phyloP scores from a whole-genome alignment of 148 eudicot species.

The Vaccinium darrowii region DNA sequence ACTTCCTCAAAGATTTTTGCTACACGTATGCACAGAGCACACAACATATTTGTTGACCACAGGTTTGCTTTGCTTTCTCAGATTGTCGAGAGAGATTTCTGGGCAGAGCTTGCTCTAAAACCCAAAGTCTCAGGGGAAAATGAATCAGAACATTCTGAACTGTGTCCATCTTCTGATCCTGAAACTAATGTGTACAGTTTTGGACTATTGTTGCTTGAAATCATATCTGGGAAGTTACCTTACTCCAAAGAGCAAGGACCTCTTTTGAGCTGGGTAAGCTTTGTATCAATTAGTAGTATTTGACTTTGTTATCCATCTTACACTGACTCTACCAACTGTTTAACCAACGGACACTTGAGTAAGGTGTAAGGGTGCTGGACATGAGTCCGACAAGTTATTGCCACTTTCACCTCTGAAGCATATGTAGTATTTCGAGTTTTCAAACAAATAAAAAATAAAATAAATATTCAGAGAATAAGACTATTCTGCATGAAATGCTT shows the following conservation, averaged over 20 bases:
- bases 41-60: not conserved
- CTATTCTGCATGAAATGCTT: not conserved
- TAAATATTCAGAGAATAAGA: not conserved
- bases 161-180: slow-evolving; percentile 38
- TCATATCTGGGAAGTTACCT: slow-evolving; percentile 69
- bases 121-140: slow-evolving; percentile 33
- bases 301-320: not conserved
- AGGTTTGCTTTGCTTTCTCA: slow-evolving; percentile 25
- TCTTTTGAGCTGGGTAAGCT: slow-evolving; percentile 67
- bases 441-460: not conserved
- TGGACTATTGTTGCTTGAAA: slow-evolving; percentile 78
- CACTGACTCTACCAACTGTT: not conserved
- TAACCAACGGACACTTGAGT: not conserved
- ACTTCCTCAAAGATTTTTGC: not conserved
- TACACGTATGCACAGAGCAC: not conserved
- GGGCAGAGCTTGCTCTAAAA: slow-evolving; percentile 36
- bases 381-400: not conserved
- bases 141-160: slow-evolving; percentile 33
- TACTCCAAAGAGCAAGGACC: slow-evolving; percentile 62
- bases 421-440: not conserved
- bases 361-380: not conserved
- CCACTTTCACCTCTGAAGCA: not conserved
- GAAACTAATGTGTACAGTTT: slow-evolving; percentile 66
- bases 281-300: not conserved
- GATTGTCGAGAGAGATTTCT: slow-evolving; percentile 66